Evolutionary conservation across 2,329 filamentous ascomycete species (phyloP), one percentile per base, ranked within the genome.

Genomic region (Arthroderma sp.): DNA sequence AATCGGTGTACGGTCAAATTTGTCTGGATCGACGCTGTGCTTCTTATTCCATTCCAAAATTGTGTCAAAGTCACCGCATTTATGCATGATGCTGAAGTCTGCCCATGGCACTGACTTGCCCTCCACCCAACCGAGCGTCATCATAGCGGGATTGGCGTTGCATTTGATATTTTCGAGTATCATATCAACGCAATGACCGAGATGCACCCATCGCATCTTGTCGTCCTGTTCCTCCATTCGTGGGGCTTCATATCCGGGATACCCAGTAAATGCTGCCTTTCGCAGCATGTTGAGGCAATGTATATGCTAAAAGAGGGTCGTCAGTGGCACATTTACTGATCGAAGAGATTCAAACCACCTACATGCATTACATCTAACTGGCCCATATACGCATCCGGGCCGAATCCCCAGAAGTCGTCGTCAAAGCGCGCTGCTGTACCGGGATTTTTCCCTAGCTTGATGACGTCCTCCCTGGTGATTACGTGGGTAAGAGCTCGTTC

Each of bases 301-400:
- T 1, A 66, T 52, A 38, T 46, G 44, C 43, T 45, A 7, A 6
- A 28, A 29, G 9, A 22, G 3, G 5, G 29, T 22, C 15, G n/a
- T 42, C 29, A 42, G 30, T n/a, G 5, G 22, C 32, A 34, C 11
- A 9, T 9, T 34, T 6, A 27, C 29, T 10, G 29, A 2, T n/a
- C 15, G 11, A 28, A 7, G n/a, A 36, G 10, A 22, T 1, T 27
- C 4, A 4, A n/a, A 15, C 31, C 11, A 45, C 38, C 10, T 42
- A 64, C 58, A 43, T 66, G 64, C 45, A 64, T 64, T 3, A 62
- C 56, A 48, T 68, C 64, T 1, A 66, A 45, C 38, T 58, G 51
- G 2, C 52, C 60, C 41, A 61, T 56, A 46, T 63, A 63, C 3
- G 56, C 58, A 30, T 63, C 56, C 11, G 48, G 28, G 1, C 60